Conservation (phyloP, 371 early-diverging fungal species). For the Apophysomyces trapeziformis region DNA sequence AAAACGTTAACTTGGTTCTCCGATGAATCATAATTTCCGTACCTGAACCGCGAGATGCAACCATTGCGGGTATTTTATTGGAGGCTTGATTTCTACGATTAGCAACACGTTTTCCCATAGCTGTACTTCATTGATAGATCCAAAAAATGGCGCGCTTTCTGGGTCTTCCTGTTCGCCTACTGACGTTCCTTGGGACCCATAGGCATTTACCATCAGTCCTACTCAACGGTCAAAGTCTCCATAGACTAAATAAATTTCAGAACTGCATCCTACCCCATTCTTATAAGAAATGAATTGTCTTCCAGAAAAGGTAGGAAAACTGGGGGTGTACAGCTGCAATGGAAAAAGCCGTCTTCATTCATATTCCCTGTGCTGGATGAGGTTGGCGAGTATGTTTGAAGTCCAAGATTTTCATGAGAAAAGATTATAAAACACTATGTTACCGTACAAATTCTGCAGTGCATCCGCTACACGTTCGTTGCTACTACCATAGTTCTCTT, state of each 20-base stretch:
- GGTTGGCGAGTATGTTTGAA: background rate
- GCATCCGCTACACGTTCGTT: too few species aligned
- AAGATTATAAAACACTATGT: background rate
- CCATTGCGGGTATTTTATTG: background rate
- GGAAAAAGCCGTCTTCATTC: background rate
- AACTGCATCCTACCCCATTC: background rate
- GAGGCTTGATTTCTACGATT: background rate
- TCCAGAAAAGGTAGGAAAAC: background rate
- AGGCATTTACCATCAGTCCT: background rate
- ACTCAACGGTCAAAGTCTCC: background rate
- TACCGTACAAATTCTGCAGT: too few species aligned
- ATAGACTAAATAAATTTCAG: background rate
- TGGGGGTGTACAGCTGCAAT: background rate
- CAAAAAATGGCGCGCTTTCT: background rate
- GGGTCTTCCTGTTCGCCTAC: background rate
- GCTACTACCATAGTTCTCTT: too few species aligned
- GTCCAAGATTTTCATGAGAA: background rate
- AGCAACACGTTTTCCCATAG: background rate
- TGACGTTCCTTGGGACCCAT: background rate
- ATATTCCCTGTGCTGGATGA: background rate
- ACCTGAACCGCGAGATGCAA: too few species aligned
- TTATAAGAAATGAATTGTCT: background rate
- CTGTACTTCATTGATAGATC: background rate
- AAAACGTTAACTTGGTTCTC: too few species aligned
- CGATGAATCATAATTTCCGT: too few species aligned